Percentiles rank a stretch among this genome's conserved stretches.
Conservation (phyloP, 805 yeast species). For the Myxozyma geophila region DNA sequence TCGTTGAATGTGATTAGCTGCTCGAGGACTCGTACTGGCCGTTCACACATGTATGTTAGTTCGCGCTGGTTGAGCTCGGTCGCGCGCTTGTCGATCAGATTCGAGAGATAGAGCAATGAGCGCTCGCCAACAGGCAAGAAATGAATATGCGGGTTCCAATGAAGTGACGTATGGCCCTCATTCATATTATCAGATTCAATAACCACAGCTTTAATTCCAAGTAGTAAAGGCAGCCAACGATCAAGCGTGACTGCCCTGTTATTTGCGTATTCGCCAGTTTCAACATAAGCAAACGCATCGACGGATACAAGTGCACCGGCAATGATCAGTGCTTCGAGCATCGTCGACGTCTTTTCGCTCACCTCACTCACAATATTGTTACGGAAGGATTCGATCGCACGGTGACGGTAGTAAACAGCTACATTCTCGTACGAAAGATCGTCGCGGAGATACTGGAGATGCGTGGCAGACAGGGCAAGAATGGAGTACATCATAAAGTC, state of each 20-base stretch:
- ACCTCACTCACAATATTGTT: conserved; percentile 21
- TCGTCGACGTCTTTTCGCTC: conserved; percentile 26
- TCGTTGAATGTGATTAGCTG: conserved; percentile 35
- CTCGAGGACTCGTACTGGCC: conserved; percentile 35
- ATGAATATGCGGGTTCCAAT: conserved; percentile 34
- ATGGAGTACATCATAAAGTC: conserved; percentile 36
- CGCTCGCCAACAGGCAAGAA: conserved; percentile 36
- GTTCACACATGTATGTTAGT: conserved; percentile 30
- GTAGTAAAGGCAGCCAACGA: conserved; percentile 35
- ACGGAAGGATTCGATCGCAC: conserved; percentile 33
- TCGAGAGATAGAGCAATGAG: conserved; percentile 30
- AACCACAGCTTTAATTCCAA: conserved; percentile 35
- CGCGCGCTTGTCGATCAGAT: conserved; percentile 33
- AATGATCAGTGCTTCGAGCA: conserved; percentile 32
- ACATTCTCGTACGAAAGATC: conserved; percentile 30
- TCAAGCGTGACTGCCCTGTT: conserved; percentile 31
- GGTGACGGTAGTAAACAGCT: conserved; percentile 33
- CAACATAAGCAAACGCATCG: conserved; percentile 35
- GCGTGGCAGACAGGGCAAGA: conserved; percentile 36
- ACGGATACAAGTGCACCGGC: conserved; percentile 35
- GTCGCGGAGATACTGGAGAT: conserved; percentile 30
- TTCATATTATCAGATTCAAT: conserved; percentile 29
- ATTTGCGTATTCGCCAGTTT: conserved; percentile 26
- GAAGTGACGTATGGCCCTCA: conserved; percentile 22
- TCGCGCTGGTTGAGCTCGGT: conserved; percentile 35